phyloP scores from a whole-genome alignment of 2,329 filamentous ascomycete species.

The Paraphoma sp. region DNA sequence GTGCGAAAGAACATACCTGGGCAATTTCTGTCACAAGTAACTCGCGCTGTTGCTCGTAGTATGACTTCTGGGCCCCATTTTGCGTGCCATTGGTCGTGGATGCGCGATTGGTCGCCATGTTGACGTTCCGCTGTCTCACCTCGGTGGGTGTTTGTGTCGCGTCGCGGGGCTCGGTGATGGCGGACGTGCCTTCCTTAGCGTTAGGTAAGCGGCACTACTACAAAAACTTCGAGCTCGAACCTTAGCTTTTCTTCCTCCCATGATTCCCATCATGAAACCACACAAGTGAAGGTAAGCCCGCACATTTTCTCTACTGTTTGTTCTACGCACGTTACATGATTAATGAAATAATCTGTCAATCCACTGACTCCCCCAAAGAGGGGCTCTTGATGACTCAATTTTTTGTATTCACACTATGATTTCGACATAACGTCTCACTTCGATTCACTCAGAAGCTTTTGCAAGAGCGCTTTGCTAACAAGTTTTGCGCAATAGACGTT shows the following conservation, averaged over 20 bases:
- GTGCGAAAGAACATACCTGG: conserved; percentile 58
- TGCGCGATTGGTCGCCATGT: conserved; percentile 33
- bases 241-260: conserved; percentile 15
- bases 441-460: conserved; percentile 5
- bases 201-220: conserved; percentile 26
- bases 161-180: conserved; percentile 10
- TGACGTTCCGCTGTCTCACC: conserved; percentile 3
- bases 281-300: conserved; percentile 44
- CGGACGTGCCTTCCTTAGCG: neutral
- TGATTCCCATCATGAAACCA: conserved; percentile 40
- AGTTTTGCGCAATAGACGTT: conserved; percentile 19
- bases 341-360: conserved; percentile 85
- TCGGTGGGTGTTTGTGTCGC: conserved; percentile 7
- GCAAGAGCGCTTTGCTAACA: conserved; percentile 25
- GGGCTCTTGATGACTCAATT: conserved; percentile 59
- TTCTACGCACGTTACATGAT: conserved; percentile 52
- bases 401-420: conserved; percentile 52
- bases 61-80: conserved; percentile 50
- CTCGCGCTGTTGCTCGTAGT: conserved; percentile 79
- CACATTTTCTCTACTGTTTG: neutral
- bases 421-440: conserved; percentile 15
- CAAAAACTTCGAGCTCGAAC: conserved; percentile 24
- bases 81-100: conserved; percentile 25
- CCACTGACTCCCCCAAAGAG: conserved; percentile 67
- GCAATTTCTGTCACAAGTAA: conserved; percentile 75